Base-by-base conservation (phyloP, 2,329 filamentous ascomycete species). In the Chaetothyriales sp. region DNA sequence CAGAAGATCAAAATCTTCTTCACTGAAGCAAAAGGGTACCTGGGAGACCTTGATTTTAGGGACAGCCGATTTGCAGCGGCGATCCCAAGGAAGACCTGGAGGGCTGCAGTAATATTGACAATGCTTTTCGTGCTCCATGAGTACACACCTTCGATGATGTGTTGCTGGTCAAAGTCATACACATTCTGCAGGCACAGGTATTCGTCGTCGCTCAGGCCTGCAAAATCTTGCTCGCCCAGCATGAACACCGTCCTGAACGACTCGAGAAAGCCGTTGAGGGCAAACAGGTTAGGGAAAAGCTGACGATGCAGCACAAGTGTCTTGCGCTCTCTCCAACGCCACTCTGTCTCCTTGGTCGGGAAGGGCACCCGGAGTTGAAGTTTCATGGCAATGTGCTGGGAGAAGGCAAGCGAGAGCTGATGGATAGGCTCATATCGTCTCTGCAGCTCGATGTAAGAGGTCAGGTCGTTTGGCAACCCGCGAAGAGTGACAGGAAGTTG, bases 1-100 rank as follows among this genome's bases (percentile, higher is more conserved):
- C 49, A 43, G 44, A 32, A 43, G 6, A 53, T 20, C 12, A 53
- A 32, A 28, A 53, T 47, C 10, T 46, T 48, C 42, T 46, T 53
- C n/a, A 53, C 45, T 19, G 51, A 53, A 39, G 43, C n/a, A 42
- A 53, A 53, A 20, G 51, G 51, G 22, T 42, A 28, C 7, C 18
- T 28, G 22, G 22, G 47, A n/a, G 48, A 19, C 26, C 25, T 48
- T 22, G 47, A 32, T 18, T 8, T 20, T 18, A 50, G 50, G 4
- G 46, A 36, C 8, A 53, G 20, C 26, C 39, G 22, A 10, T 49
- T 44, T 18, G 51, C 51, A 47, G 47, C 45, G 19, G 43, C 49
- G 18, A 46, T 50, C 19, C 18, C 20, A 18, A 47, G 44, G n/a
- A 53, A 45, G 8, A 53, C 44, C 22, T 18, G 15, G 10, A 47